A percentile compares a stretch with the other conserved stretches of the same genome.
These are phyloP conservation scores for Canavalia gladiata DNA, from an alignment of 306 rosid species.

Conservation along the genomic window DNA sequence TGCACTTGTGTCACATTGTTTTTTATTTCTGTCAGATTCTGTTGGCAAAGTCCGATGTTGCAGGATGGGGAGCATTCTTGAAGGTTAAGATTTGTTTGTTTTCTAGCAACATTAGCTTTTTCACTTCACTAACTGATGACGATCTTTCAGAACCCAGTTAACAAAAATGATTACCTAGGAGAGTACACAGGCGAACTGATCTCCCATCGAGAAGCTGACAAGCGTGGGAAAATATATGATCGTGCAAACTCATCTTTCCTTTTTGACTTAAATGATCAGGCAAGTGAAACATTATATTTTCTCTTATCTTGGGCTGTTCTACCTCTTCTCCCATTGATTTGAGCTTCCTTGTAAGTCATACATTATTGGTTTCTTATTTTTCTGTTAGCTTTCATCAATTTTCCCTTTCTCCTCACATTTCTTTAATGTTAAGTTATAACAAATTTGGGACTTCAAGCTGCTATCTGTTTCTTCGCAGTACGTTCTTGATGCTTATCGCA, in stretches of 20 bases:
- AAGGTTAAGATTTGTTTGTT: slow-evolving; percentile 65
- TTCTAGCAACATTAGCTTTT: slow-evolving; percentile 7
- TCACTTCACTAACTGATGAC: slow-evolving; percentile 54
- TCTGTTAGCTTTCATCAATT: slow-evolving; percentile 23
- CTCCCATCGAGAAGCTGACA: slow-evolving; percentile 97
- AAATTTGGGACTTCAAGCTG: slow-evolving; percentile 29
- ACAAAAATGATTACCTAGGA: slow-evolving; percentile 94
- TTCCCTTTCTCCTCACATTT: slow-evolving; percentile 18
- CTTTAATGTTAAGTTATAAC: slow-evolving; percentile 38
- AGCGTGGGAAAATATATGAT: slow-evolving; percentile 97
- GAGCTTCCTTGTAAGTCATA: slow-evolving; percentile 35
- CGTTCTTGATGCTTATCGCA: slow-evolving; percentile 97
- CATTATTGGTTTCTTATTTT: slow-evolving; percentile 29
- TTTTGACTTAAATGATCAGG: slow-evolving; percentile 99
- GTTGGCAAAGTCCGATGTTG: slow-evolving; percentile 91
- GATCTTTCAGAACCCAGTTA: slow-evolving; percentile 86
- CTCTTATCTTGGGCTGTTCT: background rate
- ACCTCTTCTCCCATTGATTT: slow-evolving; percentile 15
- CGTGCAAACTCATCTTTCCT: slow-evolving; percentile 98
- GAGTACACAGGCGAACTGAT: slow-evolving; percentile 96
- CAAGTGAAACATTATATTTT: slow-evolving; percentile 51
- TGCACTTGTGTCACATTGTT: slow-evolving; percentile 27
- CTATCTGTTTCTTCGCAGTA: slow-evolving; percentile 66
- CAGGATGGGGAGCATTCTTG: slow-evolving; percentile 99
- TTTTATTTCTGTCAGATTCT: slow-evolving; percentile 70